These are phyloP conservation scores for Sporodiniella umbellata DNA, from an alignment of 371 early-diverging fungal species.

Conservation along the genomic window DNA sequence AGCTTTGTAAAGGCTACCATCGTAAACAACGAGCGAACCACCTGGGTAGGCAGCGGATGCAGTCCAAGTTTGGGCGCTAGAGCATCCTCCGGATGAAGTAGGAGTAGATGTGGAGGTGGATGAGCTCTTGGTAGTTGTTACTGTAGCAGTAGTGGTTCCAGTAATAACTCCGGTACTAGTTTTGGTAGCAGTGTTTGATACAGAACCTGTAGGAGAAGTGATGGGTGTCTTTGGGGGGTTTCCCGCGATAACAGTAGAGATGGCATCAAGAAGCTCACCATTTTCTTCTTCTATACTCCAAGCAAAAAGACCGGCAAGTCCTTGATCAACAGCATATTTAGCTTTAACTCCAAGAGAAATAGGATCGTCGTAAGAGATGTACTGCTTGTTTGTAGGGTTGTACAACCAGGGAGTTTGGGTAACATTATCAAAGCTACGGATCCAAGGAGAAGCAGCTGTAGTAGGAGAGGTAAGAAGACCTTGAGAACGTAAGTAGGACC, in stretches of 20 bases:
- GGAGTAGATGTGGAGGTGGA: too few species aligned
- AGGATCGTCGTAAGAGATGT: slow-evolving; percentile 66
- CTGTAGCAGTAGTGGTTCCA: not conserved
- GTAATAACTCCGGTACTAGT: slow-evolving; percentile 1
- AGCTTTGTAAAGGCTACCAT: slow-evolving; percentile 31
- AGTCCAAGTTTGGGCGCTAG: slow-evolving; percentile 12
- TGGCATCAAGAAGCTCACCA: slow-evolving; percentile 47
- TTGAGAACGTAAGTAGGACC: slow-evolving; percentile 60
- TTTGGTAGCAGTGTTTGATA: not conserved
- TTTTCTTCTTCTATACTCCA: slow-evolving; percentile 58
- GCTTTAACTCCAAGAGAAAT: slow-evolving; percentile 54
- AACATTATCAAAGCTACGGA: slow-evolving; percentile 56
- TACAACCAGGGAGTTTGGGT: slow-evolving; percentile 69
- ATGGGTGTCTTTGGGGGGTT: slow-evolving; percentile 9
- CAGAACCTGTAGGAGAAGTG: slow-evolving; percentile 6
- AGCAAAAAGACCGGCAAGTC: slow-evolving; percentile 58
- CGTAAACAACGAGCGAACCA: slow-evolving; percentile 28
- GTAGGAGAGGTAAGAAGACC: slow-evolving; percentile 52
- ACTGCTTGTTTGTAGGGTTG: slow-evolving; percentile 49
- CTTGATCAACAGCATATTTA: slow-evolving; percentile 39
- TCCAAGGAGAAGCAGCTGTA: slow-evolving; percentile 57
- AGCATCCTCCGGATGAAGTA: slow-evolving; percentile 9
- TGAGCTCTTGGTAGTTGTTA: too few species aligned
- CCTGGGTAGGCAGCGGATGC: slow-evolving; percentile 12
- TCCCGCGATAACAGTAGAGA: slow-evolving; percentile 16